A percentile compares a stretch with the other conserved stretches of the same genome.
Conservation (phyloP, 2,329 filamentous ascomycete genomes). For the Colletotrichum magnum region DNA sequence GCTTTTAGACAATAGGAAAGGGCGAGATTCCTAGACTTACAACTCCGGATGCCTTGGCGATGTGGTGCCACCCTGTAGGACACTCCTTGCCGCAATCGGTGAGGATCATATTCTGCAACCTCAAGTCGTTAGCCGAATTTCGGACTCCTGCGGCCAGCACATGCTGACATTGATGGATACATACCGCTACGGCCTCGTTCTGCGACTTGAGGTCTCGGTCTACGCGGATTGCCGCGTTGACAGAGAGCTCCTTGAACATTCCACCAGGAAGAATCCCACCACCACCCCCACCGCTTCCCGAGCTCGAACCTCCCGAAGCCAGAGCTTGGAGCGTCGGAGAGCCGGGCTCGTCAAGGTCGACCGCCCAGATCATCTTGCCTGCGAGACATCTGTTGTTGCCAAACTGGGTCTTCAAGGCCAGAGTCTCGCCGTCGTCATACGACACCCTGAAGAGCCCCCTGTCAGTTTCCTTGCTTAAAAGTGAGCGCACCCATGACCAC, state of each 20-base stretch:
- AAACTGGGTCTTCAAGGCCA: slow-evolving; percentile 3
- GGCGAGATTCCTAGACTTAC: neutral
- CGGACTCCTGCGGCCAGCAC: neutral
- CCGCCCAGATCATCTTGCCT: slow-evolving; percentile 6
- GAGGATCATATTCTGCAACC: neutral
- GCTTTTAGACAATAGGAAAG: neutral
- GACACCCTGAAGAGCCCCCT: neutral
- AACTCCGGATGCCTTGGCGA: neutral
- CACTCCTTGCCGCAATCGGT: slow-evolving; percentile 1
- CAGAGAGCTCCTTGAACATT: neutral
- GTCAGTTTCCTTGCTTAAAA: neutral
- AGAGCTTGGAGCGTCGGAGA: neutral
- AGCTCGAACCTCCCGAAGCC: neutral
- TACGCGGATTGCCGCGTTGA: neutral
- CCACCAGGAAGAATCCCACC: neutral
- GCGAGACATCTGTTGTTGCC: slow-evolving; percentile 4
- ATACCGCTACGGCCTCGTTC: neutral
- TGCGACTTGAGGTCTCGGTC: slow-evolving; percentile 8
- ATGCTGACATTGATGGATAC: neutral
- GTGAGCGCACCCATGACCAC: neutral
- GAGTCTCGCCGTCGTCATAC: slow-evolving; percentile 4
- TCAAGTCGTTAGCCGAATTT: neutral
- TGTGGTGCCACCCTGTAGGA: neutral
- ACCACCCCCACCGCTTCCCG: neutral
- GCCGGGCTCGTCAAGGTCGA: neutral